Base-by-base conservation (phyloP, 2,329 filamentous ascomycete species). In the Aspergillus tanneri region DNA sequence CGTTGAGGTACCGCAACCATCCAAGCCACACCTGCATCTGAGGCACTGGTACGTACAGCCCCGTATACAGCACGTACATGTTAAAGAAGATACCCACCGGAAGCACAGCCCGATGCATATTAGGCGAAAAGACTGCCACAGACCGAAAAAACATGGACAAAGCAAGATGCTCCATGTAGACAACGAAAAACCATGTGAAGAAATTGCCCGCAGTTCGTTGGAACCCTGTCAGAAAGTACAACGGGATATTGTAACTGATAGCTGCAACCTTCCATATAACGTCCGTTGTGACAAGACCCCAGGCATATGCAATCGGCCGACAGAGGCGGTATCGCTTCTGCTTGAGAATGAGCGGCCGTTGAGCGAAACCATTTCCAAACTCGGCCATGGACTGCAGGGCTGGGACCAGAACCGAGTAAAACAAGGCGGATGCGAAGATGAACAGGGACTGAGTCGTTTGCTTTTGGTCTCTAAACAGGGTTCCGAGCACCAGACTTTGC, bases 91-190 rank as follows among this genome's bases (percentile, higher is more conserved):
- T 77, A 11, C 87, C 84, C 5, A 87, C 87, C 43, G 88, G 84
- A 65, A 90, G 90, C 66, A 90, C 87, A 5, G 89, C 89, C 28
- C 86, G 87, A 63, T 92, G 86, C 50, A 92, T 93, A 59, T 88
- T 87, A 0, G 86, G 84, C 50, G 85, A 89, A 9, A 87, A 54
- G 52, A 84, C 87, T 6, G 84, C 87, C 2, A 90, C 75, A 8
- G 85, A 86, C 49, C 87, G 75, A 72, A 90, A 88, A 66, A 88
- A 86, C 2, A 88, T 71, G 0, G 85, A 88, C 83, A 89, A 88
- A 5, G 79, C 80, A 32, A 87, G 77, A 2, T 43, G 49, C 7
- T 39, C 44, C 12, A 51, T 27, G 24, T 51, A 51, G 58, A 89
- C 73, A 8, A 89, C 68, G 56, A 82, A 83, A 64, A 88, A 89